phyloP scores from a whole-genome alignment of 495 filamentous ascomycete genomes.

The Hypoxylon fuscum region DNA sequence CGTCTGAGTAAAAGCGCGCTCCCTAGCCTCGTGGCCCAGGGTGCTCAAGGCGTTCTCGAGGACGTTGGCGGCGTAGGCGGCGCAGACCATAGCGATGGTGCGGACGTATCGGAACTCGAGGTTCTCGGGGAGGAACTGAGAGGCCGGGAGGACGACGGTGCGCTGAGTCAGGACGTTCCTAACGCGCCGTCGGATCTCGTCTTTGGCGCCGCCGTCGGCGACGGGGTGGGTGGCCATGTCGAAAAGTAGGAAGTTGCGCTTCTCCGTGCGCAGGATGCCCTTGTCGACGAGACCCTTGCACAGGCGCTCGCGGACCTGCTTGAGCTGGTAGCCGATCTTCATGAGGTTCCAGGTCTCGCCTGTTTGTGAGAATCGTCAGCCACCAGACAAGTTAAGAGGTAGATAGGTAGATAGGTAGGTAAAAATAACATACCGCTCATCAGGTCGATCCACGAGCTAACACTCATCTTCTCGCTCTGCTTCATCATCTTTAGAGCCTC shows the following conservation, averaged over 20 bases:
- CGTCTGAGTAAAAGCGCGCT: conserved; percentile 94
- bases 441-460: conserved; percentile 96
- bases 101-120: conserved; percentile 91
- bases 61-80: conserved; percentile 97
- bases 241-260: conserved; percentile 98
- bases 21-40: conserved; percentile 90
- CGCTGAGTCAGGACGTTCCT: conserved; percentile 91
- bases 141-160: conserved; percentile 86
- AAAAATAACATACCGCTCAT: conserved; percentile 80
- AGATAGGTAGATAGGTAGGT: not conserved
- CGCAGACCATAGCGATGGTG: conserved; percentile 95
- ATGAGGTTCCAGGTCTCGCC: conserved; percentile 99
- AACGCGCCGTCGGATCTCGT: conserved; percentile 92
- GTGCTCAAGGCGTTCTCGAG: conserved; percentile 95
- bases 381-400: conserved; percentile 13
- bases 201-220: conserved; percentile 94
- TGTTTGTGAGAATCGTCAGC: conserved; percentile 50
- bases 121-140: conserved; percentile 89
- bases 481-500: conserved; percentile 99
- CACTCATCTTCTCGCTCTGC: conserved; percentile 98
- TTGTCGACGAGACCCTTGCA: conserved; percentile 99
- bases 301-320: conserved; percentile 97
- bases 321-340: conserved; percentile 99
- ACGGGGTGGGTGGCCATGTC: conserved; percentile 99
- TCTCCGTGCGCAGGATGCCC: conserved; percentile 97